phyloP scores from a whole-genome alignment of 495 filamentous ascomycete species.

The Penicillium lividum region DNA sequence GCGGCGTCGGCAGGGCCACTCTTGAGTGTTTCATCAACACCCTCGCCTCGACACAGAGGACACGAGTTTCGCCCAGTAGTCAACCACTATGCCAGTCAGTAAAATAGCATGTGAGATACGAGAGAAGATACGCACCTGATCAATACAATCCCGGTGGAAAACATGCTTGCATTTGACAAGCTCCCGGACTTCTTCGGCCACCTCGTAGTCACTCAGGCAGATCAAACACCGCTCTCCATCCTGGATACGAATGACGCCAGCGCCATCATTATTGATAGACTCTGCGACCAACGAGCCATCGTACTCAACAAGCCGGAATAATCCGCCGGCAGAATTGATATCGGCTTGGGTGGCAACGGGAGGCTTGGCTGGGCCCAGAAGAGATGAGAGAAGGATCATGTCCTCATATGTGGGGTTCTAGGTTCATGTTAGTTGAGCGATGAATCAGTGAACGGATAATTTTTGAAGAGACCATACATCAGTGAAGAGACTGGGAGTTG shows the following conservation, averaged over 20 bases:
- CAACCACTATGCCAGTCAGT: constrained; percentile 59
- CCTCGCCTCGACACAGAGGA: constrained; percentile 70
- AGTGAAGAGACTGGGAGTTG: constrained; percentile 74
- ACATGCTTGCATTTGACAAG: constrained; percentile 68
- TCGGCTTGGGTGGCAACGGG: constrained; percentile 70
- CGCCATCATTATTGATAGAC: constrained; percentile 39
- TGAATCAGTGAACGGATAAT: background rate
- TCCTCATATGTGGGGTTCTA: constrained; percentile 78
- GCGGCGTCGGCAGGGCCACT: constrained; percentile 19
- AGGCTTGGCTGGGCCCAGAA: constrained; percentile 73
- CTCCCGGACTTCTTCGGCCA: constrained; percentile 61
- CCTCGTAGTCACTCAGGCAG: constrained; percentile 71
- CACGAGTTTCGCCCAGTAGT: constrained; percentile 80
- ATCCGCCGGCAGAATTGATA: constrained; percentile 63
- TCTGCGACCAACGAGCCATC: constrained; percentile 52
- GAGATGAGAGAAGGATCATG: constrained; percentile 71
- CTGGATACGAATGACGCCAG: constrained; percentile 49
- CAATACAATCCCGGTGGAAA: constrained; percentile 75
- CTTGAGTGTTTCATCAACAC: constrained; percentile 50
- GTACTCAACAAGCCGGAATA: constrained; percentile 53
- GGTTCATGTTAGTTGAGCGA: background rate
- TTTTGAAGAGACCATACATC: constrained; percentile 50
- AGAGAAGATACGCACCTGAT: constrained; percentile 56
- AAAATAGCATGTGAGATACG: background rate
- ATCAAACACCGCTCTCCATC: constrained; percentile 68